phyloP scores from a whole-genome alignment of 495 filamentous ascomycete genomes.

The Eremomyces bilateralis region DNA sequence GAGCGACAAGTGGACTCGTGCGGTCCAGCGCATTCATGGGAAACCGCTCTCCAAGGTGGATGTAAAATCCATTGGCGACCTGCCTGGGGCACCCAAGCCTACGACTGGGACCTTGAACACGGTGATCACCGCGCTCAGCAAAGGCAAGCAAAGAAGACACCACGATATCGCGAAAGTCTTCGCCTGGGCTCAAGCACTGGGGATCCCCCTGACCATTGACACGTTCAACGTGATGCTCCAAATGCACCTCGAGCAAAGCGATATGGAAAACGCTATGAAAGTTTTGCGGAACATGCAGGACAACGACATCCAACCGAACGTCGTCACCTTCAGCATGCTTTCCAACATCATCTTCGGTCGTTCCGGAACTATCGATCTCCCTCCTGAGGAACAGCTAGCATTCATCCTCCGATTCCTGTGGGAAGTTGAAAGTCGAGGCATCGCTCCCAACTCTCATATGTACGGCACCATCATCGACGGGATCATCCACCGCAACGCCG shows the following conservation, averaged over 20 bases:
- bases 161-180: slow-evolving; percentile 26
- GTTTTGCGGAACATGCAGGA: slow-evolving; percentile 5
- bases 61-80: slow-evolving; percentile 10
- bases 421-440: slow-evolving; percentile 28
- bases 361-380: slow-evolving; percentile 8
- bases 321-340: slow-evolving; percentile 32
- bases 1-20: slow-evolving; percentile 27
- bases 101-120: slow-evolving; percentile 41
- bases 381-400: slow-evolving; percentile 17
- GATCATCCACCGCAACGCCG: slow-evolving; percentile 25
- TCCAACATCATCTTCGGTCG: slow-evolving; percentile 26
- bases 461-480: slow-evolving; percentile 44
- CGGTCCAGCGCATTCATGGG: slow-evolving; percentile 7
- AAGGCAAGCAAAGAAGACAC: slow-evolving; percentile 19
- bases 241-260: neutral
- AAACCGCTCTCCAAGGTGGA: slow-evolving; percentile 3
- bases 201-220: slow-evolving; percentile 32
- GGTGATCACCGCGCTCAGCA: slow-evolving; percentile 27
- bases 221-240: slow-evolving; percentile 27
- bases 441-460: slow-evolving; percentile 30
- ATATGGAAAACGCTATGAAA: neutral
- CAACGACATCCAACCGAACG: slow-evolving; percentile 35
- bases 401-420: slow-evolving; percentile 23
- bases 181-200: slow-evolving; percentile 32
- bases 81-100: slow-evolving; percentile 27